These are phyloP conservation scores for Arthrobotrys pseudoclavata DNA, from an alignment of 2,329 filamentous ascomycete genomes.

Conservation along the genomic window DNA sequence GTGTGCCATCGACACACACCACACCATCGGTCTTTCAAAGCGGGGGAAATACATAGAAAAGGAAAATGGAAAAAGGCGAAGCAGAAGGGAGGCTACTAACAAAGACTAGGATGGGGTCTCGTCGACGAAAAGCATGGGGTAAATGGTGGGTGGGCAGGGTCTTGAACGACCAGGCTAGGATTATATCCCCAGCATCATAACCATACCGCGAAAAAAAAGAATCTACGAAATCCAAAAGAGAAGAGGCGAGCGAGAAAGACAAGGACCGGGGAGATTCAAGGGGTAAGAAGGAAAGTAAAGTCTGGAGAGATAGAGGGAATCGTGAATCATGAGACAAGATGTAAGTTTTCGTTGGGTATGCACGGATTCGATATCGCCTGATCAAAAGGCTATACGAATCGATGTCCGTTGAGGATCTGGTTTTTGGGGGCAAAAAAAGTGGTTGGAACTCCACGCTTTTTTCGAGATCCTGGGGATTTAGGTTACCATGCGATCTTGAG, in stretches of 20 bases:
- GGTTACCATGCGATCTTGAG: constrained; percentile 23
- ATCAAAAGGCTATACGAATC: constrained; percentile 5
- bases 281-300: not conserved
- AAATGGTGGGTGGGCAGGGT: constrained; percentile 36
- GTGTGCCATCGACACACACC: constrained; percentile 18
- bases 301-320: constrained; percentile 15
- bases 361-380: constrained; percentile 22
- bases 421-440: not conserved
- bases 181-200: constrained; percentile 6
- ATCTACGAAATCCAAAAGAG: constrained; percentile 19
- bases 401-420: not conserved
- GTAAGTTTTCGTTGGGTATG: not conserved
- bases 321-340: constrained; percentile 34
- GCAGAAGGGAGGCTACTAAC: not conserved
- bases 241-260: constrained; percentile 44
- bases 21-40: constrained; percentile 52
- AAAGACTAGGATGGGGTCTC: not conserved
- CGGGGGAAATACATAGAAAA: constrained; percentile 44
- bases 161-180: constrained; percentile 19
- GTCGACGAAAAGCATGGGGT: constrained; percentile 32
- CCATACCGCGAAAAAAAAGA: constrained; percentile 1
- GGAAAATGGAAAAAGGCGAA: not conserved
- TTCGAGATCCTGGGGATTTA: constrained; percentile 14
- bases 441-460: constrained; percentile 25
- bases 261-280: constrained; percentile 26